Percentiles rank a stretch among this genome's conserved stretches.
Evolutionary conservation across 2,329 filamentous ascomycete genomes (phyloP).

Genomic region (Aspergillus hiratsukae): DNA sequence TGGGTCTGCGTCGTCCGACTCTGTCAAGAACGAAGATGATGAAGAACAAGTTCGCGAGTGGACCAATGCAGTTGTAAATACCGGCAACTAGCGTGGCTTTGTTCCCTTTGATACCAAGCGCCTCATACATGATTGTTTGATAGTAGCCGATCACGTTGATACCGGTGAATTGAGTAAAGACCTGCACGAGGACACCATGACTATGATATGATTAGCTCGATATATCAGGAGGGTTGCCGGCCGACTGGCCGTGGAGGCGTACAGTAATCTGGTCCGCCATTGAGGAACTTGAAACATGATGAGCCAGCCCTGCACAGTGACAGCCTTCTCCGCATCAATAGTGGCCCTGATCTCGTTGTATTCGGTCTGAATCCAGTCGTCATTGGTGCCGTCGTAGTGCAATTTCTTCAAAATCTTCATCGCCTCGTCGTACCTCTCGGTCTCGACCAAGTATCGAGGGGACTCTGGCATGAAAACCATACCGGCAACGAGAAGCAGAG

Average conservation of each 20-base stretch:
- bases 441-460: slow-evolving; percentile 36
- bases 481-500: slow-evolving; percentile 31
- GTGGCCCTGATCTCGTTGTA: slow-evolving; percentile 37
- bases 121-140: slow-evolving; percentile 38
- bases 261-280: slow-evolving; percentile 56
- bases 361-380: slow-evolving; percentile 51
- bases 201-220: slow-evolving; percentile 5
- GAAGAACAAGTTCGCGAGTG: slow-evolving; percentile 40
- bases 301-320: slow-evolving; percentile 44
- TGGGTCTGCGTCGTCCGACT: slow-evolving; percentile 49
- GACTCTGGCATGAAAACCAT: slow-evolving; percentile 33
- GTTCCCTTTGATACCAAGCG: slow-evolving; percentile 53
- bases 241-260: slow-evolving; percentile 5
- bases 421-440: slow-evolving; percentile 47
- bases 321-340: slow-evolving; percentile 55
- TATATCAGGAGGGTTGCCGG: neutral
- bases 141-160: slow-evolving; percentile 43
- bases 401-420: slow-evolving; percentile 49
- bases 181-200: slow-evolving; percentile 58
- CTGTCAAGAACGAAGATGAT: slow-evolving; percentile 54
- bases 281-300: slow-evolving; percentile 40
- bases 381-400: slow-evolving; percentile 51
- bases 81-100: slow-evolving; percentile 53
- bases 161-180: slow-evolving; percentile 56
- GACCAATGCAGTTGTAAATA: slow-evolving; percentile 59